phyloP scores from a whole-genome alignment of 495 filamentous ascomycete genomes.

The Podospora pseudocomata region DNA sequence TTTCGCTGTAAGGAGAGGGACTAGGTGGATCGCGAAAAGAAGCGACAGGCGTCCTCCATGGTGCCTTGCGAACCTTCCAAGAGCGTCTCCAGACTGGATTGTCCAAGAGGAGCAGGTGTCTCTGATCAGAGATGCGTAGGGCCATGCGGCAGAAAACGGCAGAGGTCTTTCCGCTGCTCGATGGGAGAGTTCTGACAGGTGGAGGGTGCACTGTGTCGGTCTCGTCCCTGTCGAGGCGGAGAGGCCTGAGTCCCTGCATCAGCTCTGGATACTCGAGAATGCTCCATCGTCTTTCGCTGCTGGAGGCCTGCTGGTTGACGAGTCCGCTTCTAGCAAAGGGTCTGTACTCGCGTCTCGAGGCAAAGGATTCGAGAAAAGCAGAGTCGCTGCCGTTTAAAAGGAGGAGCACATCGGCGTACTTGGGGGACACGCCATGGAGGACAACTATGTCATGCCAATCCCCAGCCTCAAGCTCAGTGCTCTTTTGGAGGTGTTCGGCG shows the following conservation, averaged over 20 bases:
- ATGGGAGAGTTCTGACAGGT: not conserved
- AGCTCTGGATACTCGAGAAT: not conserved
- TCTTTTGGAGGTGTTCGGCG: not conserved
- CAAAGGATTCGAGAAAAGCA: not conserved
- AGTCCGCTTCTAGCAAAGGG: not conserved
- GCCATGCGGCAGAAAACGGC: not conserved
- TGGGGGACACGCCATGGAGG: not conserved
- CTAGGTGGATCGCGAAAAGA: not conserved
- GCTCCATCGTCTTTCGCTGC: not conserved
- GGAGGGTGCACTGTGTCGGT: not conserved
- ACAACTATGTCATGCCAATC: not conserved
- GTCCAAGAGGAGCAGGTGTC: not conserved
- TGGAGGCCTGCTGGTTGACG: not conserved
- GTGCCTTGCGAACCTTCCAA: not conserved
- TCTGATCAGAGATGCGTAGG: not conserved
- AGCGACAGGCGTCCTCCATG: not conserved
- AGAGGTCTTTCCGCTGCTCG: not conserved
- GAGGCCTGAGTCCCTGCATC: not conserved
- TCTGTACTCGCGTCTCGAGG: not conserved
- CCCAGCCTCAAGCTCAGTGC: not conserved
- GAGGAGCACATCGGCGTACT: not conserved
- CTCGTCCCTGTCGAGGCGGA: not conserved
- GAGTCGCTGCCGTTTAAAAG: not conserved
- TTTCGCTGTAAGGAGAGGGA: not conserved
- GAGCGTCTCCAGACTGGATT: not conserved